phyloP scores from a whole-genome alignment of 2,329 filamentous ascomycete genomes.

The Fusarium decemcellulare region DNA sequence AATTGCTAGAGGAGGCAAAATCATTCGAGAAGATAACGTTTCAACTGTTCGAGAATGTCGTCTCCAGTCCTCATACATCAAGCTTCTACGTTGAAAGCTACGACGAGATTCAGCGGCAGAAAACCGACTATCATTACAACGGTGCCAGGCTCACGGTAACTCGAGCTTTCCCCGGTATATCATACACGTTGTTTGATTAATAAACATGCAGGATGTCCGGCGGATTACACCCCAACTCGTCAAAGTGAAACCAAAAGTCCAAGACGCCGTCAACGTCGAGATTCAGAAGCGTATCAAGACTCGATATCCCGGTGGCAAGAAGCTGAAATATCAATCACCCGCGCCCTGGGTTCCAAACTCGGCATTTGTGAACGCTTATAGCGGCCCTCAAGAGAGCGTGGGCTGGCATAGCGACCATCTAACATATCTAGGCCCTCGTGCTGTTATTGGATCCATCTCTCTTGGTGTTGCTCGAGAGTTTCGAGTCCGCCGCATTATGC shows the following conservation, averaged over 20 bases:
- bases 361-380: conserved; percentile 95
- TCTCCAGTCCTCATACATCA: conserved; percentile 86
- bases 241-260: conserved; percentile 77
- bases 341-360: conserved; percentile 86
- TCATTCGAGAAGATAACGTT: conserved; percentile 82
- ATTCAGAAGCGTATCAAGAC: conserved; percentile 79
- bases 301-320: conserved; percentile 77
- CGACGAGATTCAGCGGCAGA: conserved; percentile 78
- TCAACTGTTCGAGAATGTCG: conserved; percentile 89
- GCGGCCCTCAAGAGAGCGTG: conserved; percentile 84
- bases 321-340: conserved; percentile 83
- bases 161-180: background rate
- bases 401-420: conserved; percentile 95
- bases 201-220: conserved; percentile 74
- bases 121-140: conserved; percentile 88
- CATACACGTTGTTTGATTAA: conserved; percentile 19
- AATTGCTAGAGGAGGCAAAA: conserved; percentile 81
- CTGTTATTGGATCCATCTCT: conserved; percentile 91
- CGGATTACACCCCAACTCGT: conserved; percentile 82
- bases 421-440: conserved; percentile 90
- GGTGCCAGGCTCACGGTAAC: conserved; percentile 77
- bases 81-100: conserved; percentile 85
- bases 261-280: conserved; percentile 82
- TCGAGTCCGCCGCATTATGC: conserved; percentile 82
- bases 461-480: conserved; percentile 96